Evolutionary conservation across 2,329 filamentous ascomycete species (phyloP), one percentile per base, ranked within the genome.

Genomic region (Trichoderma atrobrunneum): DNA sequence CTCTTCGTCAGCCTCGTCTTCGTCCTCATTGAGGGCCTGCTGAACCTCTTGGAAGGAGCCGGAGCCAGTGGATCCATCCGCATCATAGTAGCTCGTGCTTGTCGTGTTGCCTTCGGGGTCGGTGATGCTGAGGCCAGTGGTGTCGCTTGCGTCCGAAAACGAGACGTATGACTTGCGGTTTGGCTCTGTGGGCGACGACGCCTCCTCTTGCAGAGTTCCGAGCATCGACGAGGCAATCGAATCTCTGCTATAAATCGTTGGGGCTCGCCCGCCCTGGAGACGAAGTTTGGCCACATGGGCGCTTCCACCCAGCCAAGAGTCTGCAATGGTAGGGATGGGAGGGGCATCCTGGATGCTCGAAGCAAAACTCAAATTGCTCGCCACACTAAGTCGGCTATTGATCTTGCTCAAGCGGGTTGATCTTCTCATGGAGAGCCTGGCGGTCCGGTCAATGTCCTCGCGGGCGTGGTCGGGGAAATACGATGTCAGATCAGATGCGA

Each of bases 161-260:
- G 92, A 97, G n/a, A 98, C 94, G 78, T 98, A 98, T 1, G 95
- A 98, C 81, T 97, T 97, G 77, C 96, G 90, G 81, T 97, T 94
- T 0, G 93, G 93, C 80, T 97, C 94, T 6, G 92, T 86, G 0
- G 92, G 89, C 7, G 93, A 69, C 95, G 92, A 89, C 6, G 93
- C 95, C 80, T 98, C 96, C 81, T 98, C 95, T 77, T 97, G 94
- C 3, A 98, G 86, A 3, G 94, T 94, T 78, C 96, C 94, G 12
- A 98, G 90, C 74, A 97, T 89, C 34, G 94, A 97, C 1, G 94
- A 97, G 8, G 94, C 91, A 36, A 97, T 89, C 0, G 95, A 98
- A 81, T 98, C 94, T 69, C 95, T 90, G 81, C 93, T 97, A 73
- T 82, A 82, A 7, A 79, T 76, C 11, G 78, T 77, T 5, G 79